Percentiles rank a stretch among this genome's conserved stretches.
These are phyloP conservation scores for Talaromyces albobiverticillius DNA, from an alignment of 2,329 filamentous ascomycete species.

Conservation along the genomic window DNA sequence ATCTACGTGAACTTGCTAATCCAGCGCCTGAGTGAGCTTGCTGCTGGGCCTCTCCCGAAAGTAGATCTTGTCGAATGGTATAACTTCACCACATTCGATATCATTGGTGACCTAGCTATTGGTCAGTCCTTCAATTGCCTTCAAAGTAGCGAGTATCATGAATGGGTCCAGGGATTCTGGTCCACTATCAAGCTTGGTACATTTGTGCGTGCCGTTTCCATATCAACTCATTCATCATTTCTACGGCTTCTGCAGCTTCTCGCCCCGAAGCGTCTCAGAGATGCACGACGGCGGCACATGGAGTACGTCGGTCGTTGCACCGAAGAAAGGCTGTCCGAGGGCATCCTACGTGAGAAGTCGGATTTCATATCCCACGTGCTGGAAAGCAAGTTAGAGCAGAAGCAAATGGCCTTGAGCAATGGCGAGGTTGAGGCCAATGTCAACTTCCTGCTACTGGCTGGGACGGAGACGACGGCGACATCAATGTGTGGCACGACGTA, in stretches of 20 bases:
- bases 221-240: background rate
- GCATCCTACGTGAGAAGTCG: too few relatives aligned
- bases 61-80: slow-evolving; percentile 22
- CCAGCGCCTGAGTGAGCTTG: background rate
- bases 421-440: too few relatives aligned
- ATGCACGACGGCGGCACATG: too few relatives aligned
- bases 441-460: background rate
- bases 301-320: background rate
- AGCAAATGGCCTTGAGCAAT: background rate
- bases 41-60: too few relatives aligned
- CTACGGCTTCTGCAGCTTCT: too few relatives aligned
- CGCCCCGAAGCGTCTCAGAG: too few relatives aligned
- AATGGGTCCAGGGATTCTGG: too few relatives aligned
- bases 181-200: too few relatives aligned
- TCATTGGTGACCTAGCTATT: slow-evolving; percentile 41
- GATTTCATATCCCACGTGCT: background rate
- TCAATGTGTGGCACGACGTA: slow-evolving; percentile 41
- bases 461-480: slow-evolving; percentile 45
- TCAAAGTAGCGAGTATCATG: background rate
- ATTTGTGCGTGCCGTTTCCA: background rate
- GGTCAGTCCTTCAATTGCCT: slow-evolving; percentile 39
- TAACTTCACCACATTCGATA: slow-evolving; percentile 39
- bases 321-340: background rate
- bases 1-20: background rate
- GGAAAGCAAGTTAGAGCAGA: too few relatives aligned